Evolutionary conservation across 1,284 basidiomycete species (phyloP), one percentile per base, ranked within the genome.

Genomic region (Austroboletus niveus): DNA sequence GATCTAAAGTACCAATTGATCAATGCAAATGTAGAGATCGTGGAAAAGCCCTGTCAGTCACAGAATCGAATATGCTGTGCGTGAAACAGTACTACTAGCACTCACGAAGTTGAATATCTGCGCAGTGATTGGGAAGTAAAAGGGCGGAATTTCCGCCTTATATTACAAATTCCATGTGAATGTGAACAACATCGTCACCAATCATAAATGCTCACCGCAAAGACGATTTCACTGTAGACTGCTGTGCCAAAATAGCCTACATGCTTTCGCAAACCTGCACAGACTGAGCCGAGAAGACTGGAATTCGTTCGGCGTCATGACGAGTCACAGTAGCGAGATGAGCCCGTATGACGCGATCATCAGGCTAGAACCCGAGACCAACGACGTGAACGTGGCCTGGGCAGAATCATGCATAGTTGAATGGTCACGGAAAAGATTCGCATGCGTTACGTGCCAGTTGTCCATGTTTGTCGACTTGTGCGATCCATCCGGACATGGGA

Each of bases 331-430:
- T 8, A 88, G 62, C 1, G 85, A 79, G 51, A 93, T 92, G 36
- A 92, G 73, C 0, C 84, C 87, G 65, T 94, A 92, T 12, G 90
- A 85, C 0, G 90, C 89, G 52, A 91, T 89, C 1, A 87, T 92
- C 1, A 89, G 89, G 8, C 91, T 77, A 9, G 77, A 89, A n/a
- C 87, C 92, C 9, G 89, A 92, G 40, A 92, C 80, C 52, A 94
- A 75, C 14, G 89, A 92, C 3, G 85, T 90, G 73, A 94, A 94
- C 1, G 92, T 91, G 36, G 92, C 92, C 58, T 86, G 82, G 91
- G 89, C 29, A 94, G 73, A 60, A 94, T 93, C 4, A 88, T 87
- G 74, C 89, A 92, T 24, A 94, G 75, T 17, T 17, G 17, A 12
- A 94, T 61, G 27, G 72, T 48, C 0, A 86, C 85, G 0, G 80